Percentiles rank a stretch among this genome's conserved stretches.
Evolutionary conservation across 768 basidiomycete species (phyloP).

Genomic region (Mycena rebaudengoi): DNA sequence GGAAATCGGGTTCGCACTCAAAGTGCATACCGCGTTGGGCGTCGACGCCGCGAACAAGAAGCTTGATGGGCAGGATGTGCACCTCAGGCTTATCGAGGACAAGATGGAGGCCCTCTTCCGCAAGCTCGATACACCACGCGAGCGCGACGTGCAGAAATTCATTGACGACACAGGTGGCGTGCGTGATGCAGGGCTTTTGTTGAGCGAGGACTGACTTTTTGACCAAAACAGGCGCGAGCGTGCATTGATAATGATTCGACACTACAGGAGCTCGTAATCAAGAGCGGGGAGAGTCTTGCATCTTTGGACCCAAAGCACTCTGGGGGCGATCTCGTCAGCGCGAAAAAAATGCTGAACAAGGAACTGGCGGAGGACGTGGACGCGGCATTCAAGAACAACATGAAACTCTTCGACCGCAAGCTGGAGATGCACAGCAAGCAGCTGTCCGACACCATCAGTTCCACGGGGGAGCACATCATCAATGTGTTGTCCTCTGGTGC

Average conservation of each 20-base stretch:
- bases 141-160: constrained; percentile 40
- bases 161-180: constrained; percentile 45
- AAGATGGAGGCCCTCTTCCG: constrained; percentile 41
- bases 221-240: no score
- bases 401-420: constrained; percentile 44
- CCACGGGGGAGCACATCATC: constrained; percentile 39
- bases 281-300: constrained; percentile 26
- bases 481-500: constrained; percentile 38
- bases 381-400: constrained; percentile 37
- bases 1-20: constrained; percentile 42
- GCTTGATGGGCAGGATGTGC: constrained; percentile 28
- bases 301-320: not conserved
- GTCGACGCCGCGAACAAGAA: constrained; percentile 40
- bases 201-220: no score
- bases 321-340: constrained; percentile 27
- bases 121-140: constrained; percentile 43
- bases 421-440: constrained; percentile 42
- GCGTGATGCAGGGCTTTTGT: no score
- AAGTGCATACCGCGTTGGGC: constrained; percentile 41
- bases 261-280: constrained; percentile 34
- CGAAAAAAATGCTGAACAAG: constrained; percentile 20
- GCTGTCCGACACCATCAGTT: constrained; percentile 19
- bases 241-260: constrained; percentile 41
- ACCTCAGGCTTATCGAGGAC: constrained; percentile 30
- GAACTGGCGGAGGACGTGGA: constrained; percentile 32